phyloP scores from a whole-genome alignment of 768 basidiomycete species.

The Lentinus tigrinus region DNA sequence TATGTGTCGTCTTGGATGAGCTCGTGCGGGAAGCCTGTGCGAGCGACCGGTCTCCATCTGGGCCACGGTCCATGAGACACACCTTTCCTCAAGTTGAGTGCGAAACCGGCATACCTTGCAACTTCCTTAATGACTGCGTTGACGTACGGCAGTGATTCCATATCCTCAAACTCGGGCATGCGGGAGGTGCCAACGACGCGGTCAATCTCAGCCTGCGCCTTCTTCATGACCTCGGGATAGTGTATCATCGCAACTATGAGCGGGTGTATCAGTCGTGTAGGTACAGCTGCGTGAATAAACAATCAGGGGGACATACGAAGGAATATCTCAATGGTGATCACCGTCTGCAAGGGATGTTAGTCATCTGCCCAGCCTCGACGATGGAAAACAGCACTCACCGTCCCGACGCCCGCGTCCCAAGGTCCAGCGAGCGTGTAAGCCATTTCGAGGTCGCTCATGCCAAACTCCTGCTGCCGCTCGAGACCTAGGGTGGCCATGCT shows the following conservation, averaged over 20 bases:
- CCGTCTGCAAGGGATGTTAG: not conserved
- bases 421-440: constrained; percentile 10
- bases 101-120: too few species aligned
- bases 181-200: constrained; percentile 24
- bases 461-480: not conserved
- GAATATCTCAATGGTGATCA: constrained; percentile 1
- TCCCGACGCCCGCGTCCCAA: constrained; percentile 9
- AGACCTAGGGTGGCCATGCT: constrained; percentile 7
- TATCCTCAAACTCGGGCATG: constrained; percentile 3
- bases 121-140: too few species aligned
- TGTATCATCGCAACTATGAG: constrained; percentile 32
- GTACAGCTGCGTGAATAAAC: not conserved
- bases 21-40: constrained; percentile 19
- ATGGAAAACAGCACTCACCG: too few species aligned
- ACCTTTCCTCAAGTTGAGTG: too few species aligned
- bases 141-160: too few species aligned
- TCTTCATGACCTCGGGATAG: constrained; percentile 24
- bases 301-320: not conserved
- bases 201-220: constrained; percentile 31
- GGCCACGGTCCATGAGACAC: too few species aligned
- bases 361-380: too few species aligned
- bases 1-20: constrained; percentile 21
- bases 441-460: constrained; percentile 8
- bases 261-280: not conserved
- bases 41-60: constrained; percentile 3